These are phyloP conservation scores for Dianthus caryophyllus DNA, from an alignment of 148 eudicot species.

Conservation along the genomic window DNA sequence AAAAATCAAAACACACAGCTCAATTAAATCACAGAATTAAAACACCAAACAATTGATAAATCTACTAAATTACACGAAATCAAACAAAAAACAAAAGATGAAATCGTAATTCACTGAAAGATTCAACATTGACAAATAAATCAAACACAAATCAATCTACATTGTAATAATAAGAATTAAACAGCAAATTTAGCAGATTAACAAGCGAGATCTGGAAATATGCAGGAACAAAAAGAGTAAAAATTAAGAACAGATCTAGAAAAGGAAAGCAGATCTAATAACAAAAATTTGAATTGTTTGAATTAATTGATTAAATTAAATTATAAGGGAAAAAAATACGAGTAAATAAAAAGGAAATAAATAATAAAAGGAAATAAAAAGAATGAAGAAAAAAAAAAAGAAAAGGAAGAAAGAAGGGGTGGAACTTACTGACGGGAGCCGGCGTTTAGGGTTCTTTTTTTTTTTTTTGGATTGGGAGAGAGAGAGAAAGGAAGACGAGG, in stretches of 20 bases:
- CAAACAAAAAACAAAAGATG: too few species aligned
- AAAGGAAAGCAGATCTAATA: conserved; percentile 21
- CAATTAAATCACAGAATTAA: too few species aligned
- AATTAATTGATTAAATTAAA: neutral
- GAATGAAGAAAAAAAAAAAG: neutral
- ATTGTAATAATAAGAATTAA: conserved; percentile 15
- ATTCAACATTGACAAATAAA: too few species aligned
- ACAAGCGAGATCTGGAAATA: conserved; percentile 24
- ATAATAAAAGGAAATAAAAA: neutral
- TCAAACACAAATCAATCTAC: conserved; percentile 1
- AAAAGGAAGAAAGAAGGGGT: neutral
- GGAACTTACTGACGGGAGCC: conserved; percentile 40
- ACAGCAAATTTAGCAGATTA: conserved; percentile 5
- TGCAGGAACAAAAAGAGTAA: neutral
- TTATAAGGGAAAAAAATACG: neutral
- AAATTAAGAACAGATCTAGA: conserved; percentile 31
- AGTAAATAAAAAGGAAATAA: neutral
- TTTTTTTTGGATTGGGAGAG: conserved; percentile 31
- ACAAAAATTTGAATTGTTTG: neutral
- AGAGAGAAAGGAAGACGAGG: conserved; percentile 25
- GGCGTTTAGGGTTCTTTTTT: conserved; percentile 38
- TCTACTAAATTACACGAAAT: too few species aligned
- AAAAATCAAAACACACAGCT: too few species aligned
- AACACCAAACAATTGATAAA: too few species aligned
- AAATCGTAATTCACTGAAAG: too few species aligned